Conservation (phyloP, 495 filamentous ascomycete species). For the Podospora pseudocomata region DNA sequence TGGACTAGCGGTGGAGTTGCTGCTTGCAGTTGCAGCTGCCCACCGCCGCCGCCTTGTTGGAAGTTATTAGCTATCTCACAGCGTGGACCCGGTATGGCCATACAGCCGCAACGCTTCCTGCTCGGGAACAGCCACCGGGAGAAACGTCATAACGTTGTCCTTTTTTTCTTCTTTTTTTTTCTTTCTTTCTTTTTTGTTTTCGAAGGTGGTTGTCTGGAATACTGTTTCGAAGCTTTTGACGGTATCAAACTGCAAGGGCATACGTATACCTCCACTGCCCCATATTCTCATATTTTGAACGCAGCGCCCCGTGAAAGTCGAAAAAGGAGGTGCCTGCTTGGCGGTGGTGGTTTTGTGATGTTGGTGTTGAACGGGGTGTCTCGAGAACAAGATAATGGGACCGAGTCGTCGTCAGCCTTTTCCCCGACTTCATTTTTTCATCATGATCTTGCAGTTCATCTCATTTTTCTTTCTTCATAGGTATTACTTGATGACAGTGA, state of each 20-base stretch:
- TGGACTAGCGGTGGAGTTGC: slow-evolving; percentile 3
- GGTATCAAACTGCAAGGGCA: slow-evolving; percentile 2
- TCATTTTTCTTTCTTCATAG: background rate
- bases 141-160: slow-evolving; percentile 1
- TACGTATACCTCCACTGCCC: background rate
- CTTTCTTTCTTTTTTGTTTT: background rate
- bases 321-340: slow-evolving; percentile 4
- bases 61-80: background rate
- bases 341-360: slow-evolving; percentile 3
- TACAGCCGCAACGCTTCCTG: background rate
- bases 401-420: background rate
- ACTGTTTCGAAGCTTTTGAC: slow-evolving; percentile 1
- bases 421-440: background rate
- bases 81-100: background rate
- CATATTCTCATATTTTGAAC: background rate
- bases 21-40: background rate
- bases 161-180: background rate
- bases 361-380: background rate
- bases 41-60: background rate
- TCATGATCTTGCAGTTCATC: background rate
- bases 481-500: no score
- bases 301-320: background rate
- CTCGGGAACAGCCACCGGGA: slow-evolving; percentile 1
- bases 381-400: background rate
- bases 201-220: background rate